Evolutionary conservation across 257 asterid species (phyloP), one percentile per base, ranked within the genome.

Genomic region (Petunia secreta): DNA sequence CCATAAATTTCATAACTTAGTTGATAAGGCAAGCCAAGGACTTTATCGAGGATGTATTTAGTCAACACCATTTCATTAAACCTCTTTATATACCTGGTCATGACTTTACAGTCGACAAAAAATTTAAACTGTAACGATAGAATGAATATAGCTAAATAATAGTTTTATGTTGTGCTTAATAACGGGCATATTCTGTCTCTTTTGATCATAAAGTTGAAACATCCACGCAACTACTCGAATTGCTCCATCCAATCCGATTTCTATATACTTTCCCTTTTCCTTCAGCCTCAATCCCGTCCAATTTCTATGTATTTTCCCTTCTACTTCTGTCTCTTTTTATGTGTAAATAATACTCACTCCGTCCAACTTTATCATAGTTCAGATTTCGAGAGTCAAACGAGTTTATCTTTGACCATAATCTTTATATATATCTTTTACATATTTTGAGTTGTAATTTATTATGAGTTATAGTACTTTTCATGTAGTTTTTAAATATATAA

Each of bases 231-330:
- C 87, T 89, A 94, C 64, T 90, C 92, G 41, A 92, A 91, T 53
- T 80, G 88, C n/a, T n/a, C n/a, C n/a, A n/a, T n/a, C n/a, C n/a
- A n/a, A n/a, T n/a, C n/a, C n/a, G n/a, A n/a, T n/a, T n/a, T n/a
- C n/a, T n/a, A n/a, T 86, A 95, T 66, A 90, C 78, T 89, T 69
- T 95, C 78, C 96, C 99, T 82, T 95, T 97, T 76, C 99, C 99
- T 89, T 88, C 93, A 75, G 98, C 97, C 67, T 90, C 97, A 66
- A 95, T 90, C 62, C 88, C 84, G 59, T 95, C 99, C 91, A 95
- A 87, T 87, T 87, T 93, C 63, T 25, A 25, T 25, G 25, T 25
- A 25, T 25, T 25, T 25, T 25, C 25, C 25, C 0, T 25, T 25
- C 25, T 25, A 25, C 25, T 25, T 25, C 25, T 25, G 25, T 0